Base-by-base conservation (phyloP, 306 rosid genomes). In the Carpinus viminea region DNA sequence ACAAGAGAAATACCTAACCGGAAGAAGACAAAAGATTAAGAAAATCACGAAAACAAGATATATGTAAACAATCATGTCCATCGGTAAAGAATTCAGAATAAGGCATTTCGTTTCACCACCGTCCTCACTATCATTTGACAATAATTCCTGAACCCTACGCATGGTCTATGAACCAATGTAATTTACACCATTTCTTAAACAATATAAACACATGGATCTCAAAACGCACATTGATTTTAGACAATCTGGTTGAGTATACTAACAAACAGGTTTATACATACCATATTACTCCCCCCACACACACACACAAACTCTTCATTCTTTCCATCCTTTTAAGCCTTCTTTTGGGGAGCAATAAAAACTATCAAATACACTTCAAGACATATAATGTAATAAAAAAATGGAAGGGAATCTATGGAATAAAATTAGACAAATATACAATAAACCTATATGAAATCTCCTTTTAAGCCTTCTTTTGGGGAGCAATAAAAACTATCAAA, bases 71-170 rank as follows among this genome's bases (percentile, higher is more conserved):
- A 24, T 24, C 26, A 24, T 24, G 2, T 36, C 38, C 38, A 36
- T 36, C 4, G 38, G 38, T 36, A 36, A 36, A 36, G 38, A 36
- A 4, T 36, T 36, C 38, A 36, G 38, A 36, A 36, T 36, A 36
- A 36, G 38, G 38, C 38, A 36, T 36, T 36, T 36, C 1, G 38
- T 36, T 36, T 4, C 43, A 38, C 43, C 43, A 38, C 43, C 43
- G 6, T 38, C 43, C 43, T 86, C 85, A 5, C 70, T 66, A 68
- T 85, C 82, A 84, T 80, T 84, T 6, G 86, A 88, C 73, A 95
- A 81, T 74, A 76, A 73, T 76, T 90, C 89, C 83, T 88, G 89
- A 81, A 90, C 93, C 91, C 96, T 92, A 91, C 88, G 88, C 81
- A 92, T 76, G 78, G 90, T 84, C 98, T 95, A 82, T 73, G 80